Conservation (phyloP, 805 yeast species). For the Candida nemodendra region DNA sequence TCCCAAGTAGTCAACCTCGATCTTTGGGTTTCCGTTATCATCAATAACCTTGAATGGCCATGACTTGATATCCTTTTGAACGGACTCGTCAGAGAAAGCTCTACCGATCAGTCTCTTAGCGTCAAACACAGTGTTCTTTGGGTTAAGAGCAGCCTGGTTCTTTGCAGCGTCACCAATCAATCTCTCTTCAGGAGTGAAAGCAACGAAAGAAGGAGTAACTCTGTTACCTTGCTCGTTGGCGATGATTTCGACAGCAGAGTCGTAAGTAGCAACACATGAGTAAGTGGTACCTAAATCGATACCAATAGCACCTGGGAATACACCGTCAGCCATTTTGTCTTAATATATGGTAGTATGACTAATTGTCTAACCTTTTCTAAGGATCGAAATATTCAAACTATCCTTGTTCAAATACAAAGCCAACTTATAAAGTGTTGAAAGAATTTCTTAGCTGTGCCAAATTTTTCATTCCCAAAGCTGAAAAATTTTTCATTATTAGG, state of each 20-base stretch:
- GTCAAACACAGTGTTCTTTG: conserved; percentile 74
- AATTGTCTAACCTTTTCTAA: conserved; percentile 1
- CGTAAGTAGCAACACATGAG: conserved; percentile 76
- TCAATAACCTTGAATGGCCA: conserved; percentile 79
- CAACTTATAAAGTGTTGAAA: conserved; percentile 1
- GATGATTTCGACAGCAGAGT: conserved; percentile 73
- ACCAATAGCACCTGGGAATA: conserved; percentile 99
- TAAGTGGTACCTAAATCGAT: conserved; percentile 92
- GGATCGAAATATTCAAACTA: not conserved
- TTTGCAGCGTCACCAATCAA: conserved; percentile 82
- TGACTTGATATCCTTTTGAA: conserved; percentile 87
- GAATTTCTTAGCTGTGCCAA: conserved; percentile 1
- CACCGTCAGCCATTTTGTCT: conserved; percentile 88
- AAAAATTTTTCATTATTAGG: conserved; percentile 7
- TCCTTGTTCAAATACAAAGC: not conserved
- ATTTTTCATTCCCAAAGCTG: conserved; percentile 5
- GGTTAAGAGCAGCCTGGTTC: conserved; percentile 81
- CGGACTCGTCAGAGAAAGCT: conserved; percentile 71
- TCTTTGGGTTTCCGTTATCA: conserved; percentile 64
- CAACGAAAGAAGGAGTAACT: conserved; percentile 80
- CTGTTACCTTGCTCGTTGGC: conserved; percentile 87
- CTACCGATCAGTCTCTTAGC: conserved; percentile 83
- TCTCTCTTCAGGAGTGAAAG: conserved; percentile 76
- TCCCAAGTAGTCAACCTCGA: conserved; percentile 67
- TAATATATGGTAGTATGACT: conserved; percentile 5